Base-by-base conservation (phyloP, 352 stramenopile species). In the Globisporangium radiosum region DNA sequence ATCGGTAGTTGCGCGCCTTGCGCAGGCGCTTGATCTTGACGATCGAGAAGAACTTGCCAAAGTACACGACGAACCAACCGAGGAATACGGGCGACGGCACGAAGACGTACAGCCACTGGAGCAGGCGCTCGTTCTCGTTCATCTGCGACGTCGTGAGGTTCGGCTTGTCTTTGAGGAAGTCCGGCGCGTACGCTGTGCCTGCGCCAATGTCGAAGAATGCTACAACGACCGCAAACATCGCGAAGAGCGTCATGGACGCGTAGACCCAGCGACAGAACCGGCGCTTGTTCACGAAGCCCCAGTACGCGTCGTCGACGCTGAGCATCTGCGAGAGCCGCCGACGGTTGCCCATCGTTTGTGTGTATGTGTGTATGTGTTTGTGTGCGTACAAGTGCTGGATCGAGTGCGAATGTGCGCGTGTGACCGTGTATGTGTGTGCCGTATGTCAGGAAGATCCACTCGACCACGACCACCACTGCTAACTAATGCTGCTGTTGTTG, bases 1-100 rank as follows among this genome's bases (percentile, higher is more conserved):
- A 91, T 60, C 86, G 86, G 72, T 88, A 91, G 66, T 91, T 88
- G 53, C 76, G 78, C 43, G 78, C 72, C 61, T 88, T 88, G 58
- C 81, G 75, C 59, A 91, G 70, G 0, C 78, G 76, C 59, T 91
- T 88, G 67, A 91, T 89, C 62, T 77, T 75, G 67, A 72, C 83
- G 69, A 76, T 79, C 52, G 83, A 88, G 59, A 90, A 66, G 53
- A 91, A 91, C 69, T 91, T 88, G 59, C 71, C 78, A 63, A 91
- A 89, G 66, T 91, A 91, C 37, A 91, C 81, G 47, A 91, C 62
- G 54, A 88, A 75, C 81, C 81, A 91, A 5, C 76, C 76, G 48
- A 82, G 73, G n/a, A 59, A 59, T 33, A 87, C 66, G n/a, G 81
- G 81, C 53, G 81, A 85, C 37, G 81, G 81, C 56, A 87, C 85